Conservation (phyloP, 139 green algal species). For the Chara braunii region DNA sequence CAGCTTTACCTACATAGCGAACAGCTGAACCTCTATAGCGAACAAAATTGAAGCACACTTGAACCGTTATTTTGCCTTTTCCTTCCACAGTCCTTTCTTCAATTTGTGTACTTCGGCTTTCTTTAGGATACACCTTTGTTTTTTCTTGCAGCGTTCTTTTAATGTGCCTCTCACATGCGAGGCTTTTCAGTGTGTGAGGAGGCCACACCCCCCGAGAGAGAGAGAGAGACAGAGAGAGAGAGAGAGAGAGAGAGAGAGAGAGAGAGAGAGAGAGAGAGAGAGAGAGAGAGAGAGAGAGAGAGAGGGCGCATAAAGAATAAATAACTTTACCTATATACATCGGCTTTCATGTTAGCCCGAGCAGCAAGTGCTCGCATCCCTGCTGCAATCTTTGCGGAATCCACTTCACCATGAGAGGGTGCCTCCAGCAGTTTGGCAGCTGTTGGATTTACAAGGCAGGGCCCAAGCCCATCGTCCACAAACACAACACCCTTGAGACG, state of each 20-base stretch:
- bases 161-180: too few relatives aligned
- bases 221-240: background rate
- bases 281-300: background rate
- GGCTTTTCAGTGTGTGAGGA: too few relatives aligned
- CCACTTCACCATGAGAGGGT: slow-evolving; percentile 23
- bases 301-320: background rate
- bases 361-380: slow-evolving; percentile 9
- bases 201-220: too few relatives aligned
- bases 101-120: too few relatives aligned
- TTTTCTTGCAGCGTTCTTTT: too few relatives aligned
- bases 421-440: slow-evolving; percentile 26
- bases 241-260: background rate
- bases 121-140: too few relatives aligned
- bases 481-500: slow-evolving; percentile 37
- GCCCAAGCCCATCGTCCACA: slow-evolving; percentile 28
- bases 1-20: too few relatives aligned
- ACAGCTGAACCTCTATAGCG: too few relatives aligned
- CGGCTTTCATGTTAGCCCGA: background rate
- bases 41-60: too few relatives aligned
- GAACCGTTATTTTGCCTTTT: too few relatives aligned
- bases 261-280: background rate
- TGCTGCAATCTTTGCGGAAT: slow-evolving; percentile 2
- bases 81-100: too few relatives aligned
- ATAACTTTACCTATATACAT: slow-evolving; percentile 18
- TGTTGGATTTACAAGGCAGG: slow-evolving; percentile 34